These are phyloP conservation scores for Pseudogymnoascus sp. DNA, from an alignment of 2,329 filamentous ascomycete species.

Conservation along the genomic window DNA sequence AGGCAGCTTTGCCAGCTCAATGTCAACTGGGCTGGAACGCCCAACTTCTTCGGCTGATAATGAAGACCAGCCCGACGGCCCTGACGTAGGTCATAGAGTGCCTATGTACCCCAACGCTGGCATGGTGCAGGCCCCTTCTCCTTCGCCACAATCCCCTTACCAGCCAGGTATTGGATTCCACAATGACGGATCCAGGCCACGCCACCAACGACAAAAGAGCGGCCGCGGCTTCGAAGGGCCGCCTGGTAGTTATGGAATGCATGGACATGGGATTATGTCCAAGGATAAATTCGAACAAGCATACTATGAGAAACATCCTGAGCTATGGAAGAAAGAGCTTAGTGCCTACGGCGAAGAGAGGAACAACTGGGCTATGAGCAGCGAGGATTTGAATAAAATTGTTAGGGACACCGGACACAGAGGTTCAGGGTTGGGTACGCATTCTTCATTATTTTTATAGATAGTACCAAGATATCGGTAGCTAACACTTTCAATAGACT, in stretches of 20 bases:
- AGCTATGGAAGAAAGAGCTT: slow-evolving; percentile 66
- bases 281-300: slow-evolving; percentile 81
- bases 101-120: slow-evolving; percentile 90
- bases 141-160: slow-evolving; percentile 44
- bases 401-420: slow-evolving; percentile 62
- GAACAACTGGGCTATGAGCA: slow-evolving; percentile 76
- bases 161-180: slow-evolving; percentile 40
- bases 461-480: slow-evolving; percentile 13
- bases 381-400: slow-evolving; percentile 82
- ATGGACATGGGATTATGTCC: slow-evolving; percentile 71
- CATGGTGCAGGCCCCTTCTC: slow-evolving; percentile 91
- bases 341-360: slow-evolving; percentile 48
- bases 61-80: slow-evolving; percentile 66
- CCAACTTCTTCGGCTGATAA: slow-evolving; percentile 57
- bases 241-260: slow-evolving; percentile 86
- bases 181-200: slow-evolving; percentile 42
- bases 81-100: slow-evolving; percentile 84
- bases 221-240: slow-evolving; percentile 64
- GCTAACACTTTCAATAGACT: slow-evolving; percentile 44
- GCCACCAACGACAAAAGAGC: slow-evolving; percentile 66
- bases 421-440: slow-evolving; percentile 45
- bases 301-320: slow-evolving; percentile 89
- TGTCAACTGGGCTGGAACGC: slow-evolving; percentile 38
- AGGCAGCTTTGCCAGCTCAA: slow-evolving; percentile 49
- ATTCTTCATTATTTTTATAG: slow-evolving; percentile 16